Percentiles rank a stretch among this genome's conserved stretches.
These are phyloP conservation scores for Neonectria ditissima DNA, from an alignment of 2,329 filamentous ascomycete species.

Conservation along the genomic window DNA sequence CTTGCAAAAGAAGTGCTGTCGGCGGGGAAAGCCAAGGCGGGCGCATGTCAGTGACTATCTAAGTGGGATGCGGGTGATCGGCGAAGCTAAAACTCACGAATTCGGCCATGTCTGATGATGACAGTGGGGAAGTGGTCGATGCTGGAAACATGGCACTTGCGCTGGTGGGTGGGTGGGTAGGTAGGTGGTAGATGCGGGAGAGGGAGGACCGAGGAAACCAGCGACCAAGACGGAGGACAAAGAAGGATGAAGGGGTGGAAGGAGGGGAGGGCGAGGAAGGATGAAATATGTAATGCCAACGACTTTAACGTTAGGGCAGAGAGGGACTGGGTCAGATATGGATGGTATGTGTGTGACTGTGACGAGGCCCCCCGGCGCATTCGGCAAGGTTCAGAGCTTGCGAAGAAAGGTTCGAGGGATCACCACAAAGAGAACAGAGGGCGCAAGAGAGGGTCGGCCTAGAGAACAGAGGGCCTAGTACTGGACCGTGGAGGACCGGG, in stretches of 20 bases:
- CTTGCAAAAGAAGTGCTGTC: constrained; percentile 55
- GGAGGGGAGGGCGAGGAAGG: not conserved
- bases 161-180: not conserved
- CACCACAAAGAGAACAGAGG: constrained; percentile 14
- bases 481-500: not conserved
- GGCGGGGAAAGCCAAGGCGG: not conserved
- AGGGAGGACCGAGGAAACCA: not conserved
- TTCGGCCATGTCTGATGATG: constrained; percentile 17
- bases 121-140: constrained; percentile 7
- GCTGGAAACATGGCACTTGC: constrained; percentile 10
- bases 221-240: too few relatives aligned
- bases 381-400: constrained; percentile 13
- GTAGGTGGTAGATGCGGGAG: not conserved
- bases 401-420: constrained; percentile 11
- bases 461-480: not conserved
- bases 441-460: not conserved
- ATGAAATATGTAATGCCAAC: not conserved
- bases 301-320: not conserved
- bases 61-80: constrained; percentile 26
- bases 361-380: not conserved
- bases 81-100: constrained; percentile 30
- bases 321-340: constrained; percentile 9
- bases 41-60: constrained; percentile 24
- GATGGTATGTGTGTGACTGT: not conserved
- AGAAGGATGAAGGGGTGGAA: not conserved